These are phyloP conservation scores for Colletotrichum sansevieriae DNA, from an alignment of 2,329 filamentous ascomycete genomes.

Conservation along the genomic window DNA sequence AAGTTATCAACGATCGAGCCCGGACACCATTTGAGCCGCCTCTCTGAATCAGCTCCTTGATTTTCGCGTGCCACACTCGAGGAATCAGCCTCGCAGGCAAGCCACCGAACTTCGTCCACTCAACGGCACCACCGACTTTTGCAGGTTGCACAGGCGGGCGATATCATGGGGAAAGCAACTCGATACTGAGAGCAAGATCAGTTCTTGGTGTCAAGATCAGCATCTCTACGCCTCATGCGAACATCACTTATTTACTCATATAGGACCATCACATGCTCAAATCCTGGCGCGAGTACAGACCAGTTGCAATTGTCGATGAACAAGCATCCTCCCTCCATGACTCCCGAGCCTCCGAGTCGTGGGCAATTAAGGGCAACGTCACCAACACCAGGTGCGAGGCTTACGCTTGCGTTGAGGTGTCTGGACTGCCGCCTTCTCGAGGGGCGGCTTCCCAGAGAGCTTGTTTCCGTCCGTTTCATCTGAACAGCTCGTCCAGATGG, in stretches of 20 bases:
- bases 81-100: neutral
- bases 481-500: conserved; percentile 1
- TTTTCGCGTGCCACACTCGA: neutral
- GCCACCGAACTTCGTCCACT: neutral
- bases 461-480: conserved; percentile 37
- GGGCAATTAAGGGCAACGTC: neutral
- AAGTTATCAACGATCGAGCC: neutral
- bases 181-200: conserved; percentile 9
- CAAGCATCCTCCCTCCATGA: conserved; percentile 27
- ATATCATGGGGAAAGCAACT: neutral
- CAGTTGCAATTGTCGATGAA: neutral
- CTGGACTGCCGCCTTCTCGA: conserved; percentile 2
- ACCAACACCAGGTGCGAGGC: neutral
- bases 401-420: neutral
- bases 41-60: neutral
- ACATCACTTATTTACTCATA: neutral
- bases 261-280: conserved; percentile 6
- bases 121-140: neutral
- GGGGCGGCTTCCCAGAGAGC: conserved; percentile 8
- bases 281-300: conserved; percentile 34
- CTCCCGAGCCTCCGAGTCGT: conserved; percentile 5
- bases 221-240: neutral
- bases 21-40: neutral
- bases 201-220: neutral
- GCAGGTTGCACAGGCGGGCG: neutral